A percentile compares a stretch with the other conserved stretches of the same genome.
Conservation (phyloP, 208 protist species). For the Wallacemonas rigidus region DNA sequence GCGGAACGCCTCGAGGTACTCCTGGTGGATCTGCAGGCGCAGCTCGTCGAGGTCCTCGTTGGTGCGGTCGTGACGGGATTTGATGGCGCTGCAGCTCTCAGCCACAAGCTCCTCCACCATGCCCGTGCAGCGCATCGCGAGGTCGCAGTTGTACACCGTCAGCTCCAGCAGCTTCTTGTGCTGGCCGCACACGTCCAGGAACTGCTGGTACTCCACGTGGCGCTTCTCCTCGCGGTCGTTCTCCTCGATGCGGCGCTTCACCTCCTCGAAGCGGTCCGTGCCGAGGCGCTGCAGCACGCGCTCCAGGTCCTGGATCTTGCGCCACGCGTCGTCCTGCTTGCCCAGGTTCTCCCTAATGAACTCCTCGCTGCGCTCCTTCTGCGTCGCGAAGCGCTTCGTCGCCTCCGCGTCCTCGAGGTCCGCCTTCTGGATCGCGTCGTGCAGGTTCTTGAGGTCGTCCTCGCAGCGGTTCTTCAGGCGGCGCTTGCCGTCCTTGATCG, state of each 20-base stretch:
- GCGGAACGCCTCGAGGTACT: slow-evolving; percentile 73
- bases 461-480: slow-evolving; percentile 69
- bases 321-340: slow-evolving; percentile 71
- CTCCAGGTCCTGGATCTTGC: slow-evolving; percentile 76
- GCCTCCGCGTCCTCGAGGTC: slow-evolving; percentile 75
- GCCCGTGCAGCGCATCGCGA: slow-evolving; percentile 51
- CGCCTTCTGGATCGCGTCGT: slow-evolving; percentile 70
- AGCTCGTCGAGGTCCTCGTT: slow-evolving; percentile 57
- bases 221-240: slow-evolving; percentile 80
- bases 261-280: slow-evolving; percentile 77
- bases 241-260: slow-evolving; percentile 84
- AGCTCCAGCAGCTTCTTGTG: slow-evolving; percentile 81
- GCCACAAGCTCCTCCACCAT: slow-evolving; percentile 78
- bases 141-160: slow-evolving; percentile 71
- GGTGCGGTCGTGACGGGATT: slow-evolving; percentile 69
- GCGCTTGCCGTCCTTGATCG: slow-evolving; percentile 68
- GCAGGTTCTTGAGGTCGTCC: slow-evolving; percentile 65
- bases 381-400: slow-evolving; percentile 60
- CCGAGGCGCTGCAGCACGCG: slow-evolving; percentile 67
- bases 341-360: slow-evolving; percentile 64
- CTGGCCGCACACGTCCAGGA: slow-evolving; percentile 76
- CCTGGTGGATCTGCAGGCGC: slow-evolving; percentile 66
- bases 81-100: slow-evolving; percentile 75
- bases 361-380: slow-evolving; percentile 67
- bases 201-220: slow-evolving; percentile 87